Percentiles rank a stretch among this genome's conserved stretches.
phyloP scores from a whole-genome alignment of 2,329 filamentous ascomycete species.

The Fusarium robinianum region DNA sequence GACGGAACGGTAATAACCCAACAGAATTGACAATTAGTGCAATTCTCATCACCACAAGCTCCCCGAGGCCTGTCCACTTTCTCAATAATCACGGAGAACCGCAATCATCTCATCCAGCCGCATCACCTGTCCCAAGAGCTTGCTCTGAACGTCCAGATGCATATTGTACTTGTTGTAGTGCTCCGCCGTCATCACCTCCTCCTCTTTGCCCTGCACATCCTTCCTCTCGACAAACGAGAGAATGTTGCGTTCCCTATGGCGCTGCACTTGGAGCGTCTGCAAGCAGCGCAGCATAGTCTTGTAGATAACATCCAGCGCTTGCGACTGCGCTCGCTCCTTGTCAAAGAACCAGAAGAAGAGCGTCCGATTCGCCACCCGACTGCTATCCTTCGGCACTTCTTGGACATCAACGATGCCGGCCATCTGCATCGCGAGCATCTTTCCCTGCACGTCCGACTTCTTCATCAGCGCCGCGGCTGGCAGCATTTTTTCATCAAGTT shows the following conservation, averaged over 20 bases:
- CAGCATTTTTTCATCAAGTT: constrained; percentile 91
- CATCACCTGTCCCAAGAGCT: constrained; percentile 77
- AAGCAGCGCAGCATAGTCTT: constrained; percentile 86
- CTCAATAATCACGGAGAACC: constrained; percentile 76
- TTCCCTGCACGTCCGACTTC: constrained; percentile 81
- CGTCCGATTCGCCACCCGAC: constrained; percentile 78
- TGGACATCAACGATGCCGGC: constrained; percentile 88
- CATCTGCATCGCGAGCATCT: constrained; percentile 84
- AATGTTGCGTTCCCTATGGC: constrained; percentile 70
- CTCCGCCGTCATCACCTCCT: constrained; percentile 74
- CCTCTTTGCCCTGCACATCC: constrained; percentile 83
- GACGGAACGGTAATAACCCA: too few relatives aligned
- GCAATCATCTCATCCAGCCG: constrained; percentile 85
- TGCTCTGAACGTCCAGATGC: constrained; percentile 68
- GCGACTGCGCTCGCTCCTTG: constrained; percentile 68
- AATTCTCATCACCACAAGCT: too few relatives aligned
- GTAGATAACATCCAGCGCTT: constrained; percentile 80
- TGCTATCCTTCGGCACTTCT: constrained; percentile 88
- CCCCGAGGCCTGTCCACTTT: too few relatives aligned
- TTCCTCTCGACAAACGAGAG: constrained; percentile 81
- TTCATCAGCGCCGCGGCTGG: constrained; percentile 81
- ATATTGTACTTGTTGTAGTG: constrained; percentile 68
- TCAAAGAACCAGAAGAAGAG: constrained; percentile 95
- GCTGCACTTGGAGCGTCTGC: constrained; percentile 78
- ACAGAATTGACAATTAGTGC: too few relatives aligned